Percentiles rank a stretch among this genome's conserved stretches.
phyloP scores from a whole-genome alignment of 2,329 filamentous ascomycete species.

The Cadophora luteo-olivacea region DNA sequence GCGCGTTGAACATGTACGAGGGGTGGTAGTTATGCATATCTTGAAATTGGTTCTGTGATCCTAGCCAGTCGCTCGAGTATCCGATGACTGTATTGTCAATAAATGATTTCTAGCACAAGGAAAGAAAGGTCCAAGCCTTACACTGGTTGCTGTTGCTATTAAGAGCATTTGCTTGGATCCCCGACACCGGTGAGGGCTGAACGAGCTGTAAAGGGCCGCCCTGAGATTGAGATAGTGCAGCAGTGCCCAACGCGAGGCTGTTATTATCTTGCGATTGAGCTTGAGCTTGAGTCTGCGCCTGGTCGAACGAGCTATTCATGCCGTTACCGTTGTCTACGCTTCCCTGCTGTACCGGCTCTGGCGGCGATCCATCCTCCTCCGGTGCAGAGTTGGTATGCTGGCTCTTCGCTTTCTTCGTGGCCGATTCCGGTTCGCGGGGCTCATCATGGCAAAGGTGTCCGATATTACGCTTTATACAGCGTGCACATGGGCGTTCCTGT shows the following conservation, averaged over 20 bases:
- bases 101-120: slow-evolving; percentile 32
- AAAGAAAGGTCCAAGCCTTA: slow-evolving; percentile 56
- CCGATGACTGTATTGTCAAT: slow-evolving; percentile 66
- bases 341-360: slow-evolving; percentile 58
- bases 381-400: slow-evolving; percentile 60
- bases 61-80: slow-evolving; percentile 83
- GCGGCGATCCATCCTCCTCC: slow-evolving; percentile 64
- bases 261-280: slow-evolving; percentile 52
- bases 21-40: slow-evolving; percentile 95
- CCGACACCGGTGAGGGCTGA: slow-evolving; percentile 73
- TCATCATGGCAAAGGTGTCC: slow-evolving; percentile 98
- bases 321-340: slow-evolving; percentile 51
- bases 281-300: slow-evolving; percentile 49
- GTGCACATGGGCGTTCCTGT: slow-evolving; percentile 92
- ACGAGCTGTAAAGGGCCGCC: slow-evolving; percentile 70
- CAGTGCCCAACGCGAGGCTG: slow-evolving; percentile 48
- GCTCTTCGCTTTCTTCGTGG: slow-evolving; percentile 76
- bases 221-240: slow-evolving; percentile 47
- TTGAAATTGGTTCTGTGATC: slow-evolving; percentile 79
- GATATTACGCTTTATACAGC: slow-evolving; percentile 98
- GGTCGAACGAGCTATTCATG: slow-evolving; percentile 63
- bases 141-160: slow-evolving; percentile 74
- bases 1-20: slow-evolving; percentile 93
- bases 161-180: slow-evolving; percentile 67
- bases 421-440: slow-evolving; percentile 78